Conservation (phyloP, 805 yeast species). For the Metschnikowia arizonensis region DNA sequence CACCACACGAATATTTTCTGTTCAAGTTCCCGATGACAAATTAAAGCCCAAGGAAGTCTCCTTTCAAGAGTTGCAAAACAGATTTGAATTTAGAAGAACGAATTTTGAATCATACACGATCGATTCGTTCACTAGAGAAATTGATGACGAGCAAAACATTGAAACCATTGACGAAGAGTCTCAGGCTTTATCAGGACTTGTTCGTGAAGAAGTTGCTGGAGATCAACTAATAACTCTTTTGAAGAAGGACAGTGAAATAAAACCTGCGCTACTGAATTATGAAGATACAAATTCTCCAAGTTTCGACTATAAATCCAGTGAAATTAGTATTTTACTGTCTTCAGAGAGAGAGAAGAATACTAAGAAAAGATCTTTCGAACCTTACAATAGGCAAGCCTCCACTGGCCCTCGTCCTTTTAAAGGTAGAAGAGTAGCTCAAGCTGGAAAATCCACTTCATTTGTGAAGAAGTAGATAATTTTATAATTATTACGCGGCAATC, state of each 20-base stretch:
- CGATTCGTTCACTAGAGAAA: not conserved
- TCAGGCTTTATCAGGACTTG: not conserved
- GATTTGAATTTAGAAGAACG: not conserved
- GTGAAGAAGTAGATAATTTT: constrained; percentile 8
- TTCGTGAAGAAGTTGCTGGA: not conserved
- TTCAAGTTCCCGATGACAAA: constrained; percentile 7
- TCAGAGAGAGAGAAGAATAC: constrained; percentile 19
- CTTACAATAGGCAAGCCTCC: constrained; percentile 45
- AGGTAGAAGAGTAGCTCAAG: constrained; percentile 33
- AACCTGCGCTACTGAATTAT: constrained; percentile 2
- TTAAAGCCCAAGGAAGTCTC: constrained; percentile 21
- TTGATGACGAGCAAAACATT: not conserved
- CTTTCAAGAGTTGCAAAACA: not conserved
- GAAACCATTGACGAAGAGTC: not conserved
- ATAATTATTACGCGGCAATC: not conserved
- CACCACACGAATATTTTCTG: constrained; percentile 5
- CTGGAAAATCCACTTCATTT: constrained; percentile 39
- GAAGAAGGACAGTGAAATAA: not conserved
- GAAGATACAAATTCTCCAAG: not conserved
- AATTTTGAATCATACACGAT: constrained; percentile 1
- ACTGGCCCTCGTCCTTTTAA: constrained; percentile 55
- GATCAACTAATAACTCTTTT: constrained; percentile 2
- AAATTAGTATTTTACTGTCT: constrained; percentile 12
- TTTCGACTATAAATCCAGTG: constrained; percentile 12
- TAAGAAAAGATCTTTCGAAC: constrained; percentile 53